These are phyloP conservation scores for Isabelozyma pseudorhagii DNA, from an alignment of 805 yeast species.

Conservation along the genomic window DNA sequence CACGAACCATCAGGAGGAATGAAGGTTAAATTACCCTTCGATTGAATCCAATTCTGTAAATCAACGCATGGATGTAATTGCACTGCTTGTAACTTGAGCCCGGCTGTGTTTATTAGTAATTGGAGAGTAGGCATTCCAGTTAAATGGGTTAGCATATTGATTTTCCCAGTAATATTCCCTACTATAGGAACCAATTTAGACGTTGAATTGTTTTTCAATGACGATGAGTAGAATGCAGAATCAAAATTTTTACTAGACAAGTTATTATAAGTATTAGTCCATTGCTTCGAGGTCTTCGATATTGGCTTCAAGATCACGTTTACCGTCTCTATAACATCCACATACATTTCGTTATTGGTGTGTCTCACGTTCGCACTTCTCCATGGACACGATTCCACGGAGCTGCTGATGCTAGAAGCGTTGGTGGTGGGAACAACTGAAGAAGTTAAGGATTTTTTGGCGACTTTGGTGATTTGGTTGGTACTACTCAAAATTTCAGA, in stretches of 20 bases:
- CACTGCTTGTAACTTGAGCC: conserved; percentile 52
- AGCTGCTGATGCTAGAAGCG: conserved; percentile 1
- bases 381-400: conserved; percentile 58
- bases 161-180: conserved; percentile 60
- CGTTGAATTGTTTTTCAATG: conserved; percentile 6
- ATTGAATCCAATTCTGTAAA: conserved; percentile 45
- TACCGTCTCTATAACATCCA: conserved; percentile 72
- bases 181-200: conserved; percentile 36
- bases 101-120: conserved; percentile 45
- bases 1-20: conserved; percentile 87
- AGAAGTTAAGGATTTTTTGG: conserved; percentile 14
- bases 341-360: conserved; percentile 79
- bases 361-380: conserved; percentile 67
- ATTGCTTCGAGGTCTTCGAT: conserved; percentile 3
- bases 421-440: conserved; percentile 8
- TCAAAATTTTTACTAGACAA: conserved; percentile 19
- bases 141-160: conserved; percentile 64
- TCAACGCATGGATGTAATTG: conserved; percentile 71
- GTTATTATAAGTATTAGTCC: conserved; percentile 8
- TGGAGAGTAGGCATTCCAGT: conserved; percentile 75
- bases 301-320: conserved; percentile 48
- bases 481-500: conserved; percentile 48
- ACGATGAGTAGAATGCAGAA: conserved; percentile 24
- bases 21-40: conserved; percentile 54
- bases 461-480: conserved; percentile 27